Evolutionary conservation across 805 yeast species (phyloP), one percentile per base, ranked within the genome.

Genomic region (Starmerella scarabaei): DNA sequence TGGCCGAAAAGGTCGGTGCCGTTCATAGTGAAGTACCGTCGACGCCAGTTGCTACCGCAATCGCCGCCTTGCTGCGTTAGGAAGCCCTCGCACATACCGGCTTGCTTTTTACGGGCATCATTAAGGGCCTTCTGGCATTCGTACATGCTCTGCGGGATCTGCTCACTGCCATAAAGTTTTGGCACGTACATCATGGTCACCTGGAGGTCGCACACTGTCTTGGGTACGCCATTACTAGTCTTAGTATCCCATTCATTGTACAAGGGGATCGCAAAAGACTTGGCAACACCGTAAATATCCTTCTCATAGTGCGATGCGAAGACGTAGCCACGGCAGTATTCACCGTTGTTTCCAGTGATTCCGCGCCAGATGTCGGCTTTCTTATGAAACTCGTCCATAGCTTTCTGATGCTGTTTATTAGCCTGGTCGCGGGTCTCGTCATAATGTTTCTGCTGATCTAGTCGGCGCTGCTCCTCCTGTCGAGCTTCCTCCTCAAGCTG

Each of bases 21-120:
- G 28, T 67, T 60, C 15, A 88, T 64, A 48, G 71, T 77, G 64
- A 79, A 86, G 61, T 62, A 84, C 43, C 96, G 66, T 46, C 82
- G 72, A 48, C 83, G 73, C 79, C 86, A 75, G 26, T 68, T 65
- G n/a, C 68, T 72, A 4, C 38, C 40, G 52, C 93, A 73, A 62
- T 86, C 97, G 4, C 96, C 96, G 19, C 97, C 97, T 53, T 82
- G 86, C 61, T 86, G 97, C 49, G 77, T 75, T 61, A 86, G 62
- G 55, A 67, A 80, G 0, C 96, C 96, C 56, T 82, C 46, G 77
- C 53, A 31, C 11, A 40, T 36, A 7, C 53, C 53, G 17, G 63
- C 40, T 20, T 40, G 44, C 64, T 62, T 61, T 27, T 43, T 38
- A 23, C 59, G 2, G 37, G 50, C 33, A 61, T 49, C 6, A 48